These are phyloP conservation scores for Cryptococcus neoformans DNA, from an alignment of 1,284 basidiomycete genomes.

Conservation along the genomic window DNA sequence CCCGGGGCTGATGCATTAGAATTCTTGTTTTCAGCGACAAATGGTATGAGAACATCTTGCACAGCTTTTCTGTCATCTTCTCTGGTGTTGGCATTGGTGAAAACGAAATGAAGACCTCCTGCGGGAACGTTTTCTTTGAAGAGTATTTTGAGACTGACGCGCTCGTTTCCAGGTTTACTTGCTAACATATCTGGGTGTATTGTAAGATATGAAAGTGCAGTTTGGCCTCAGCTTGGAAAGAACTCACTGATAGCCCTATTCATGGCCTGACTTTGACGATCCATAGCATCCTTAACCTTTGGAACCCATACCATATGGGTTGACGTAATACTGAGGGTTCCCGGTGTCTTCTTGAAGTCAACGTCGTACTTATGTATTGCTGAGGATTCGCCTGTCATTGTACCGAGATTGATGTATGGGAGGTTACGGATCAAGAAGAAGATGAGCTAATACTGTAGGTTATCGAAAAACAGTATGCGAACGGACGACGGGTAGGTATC, in stretches of 20 bases:
- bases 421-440: background rate
- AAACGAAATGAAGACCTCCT: conserved; percentile 45
- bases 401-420: background rate
- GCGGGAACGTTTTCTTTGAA: conserved; percentile 46
- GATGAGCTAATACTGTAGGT: background rate
- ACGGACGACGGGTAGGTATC: too few relatives aligned
- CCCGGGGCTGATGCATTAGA: conserved; percentile 7
- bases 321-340: conserved; percentile 39
- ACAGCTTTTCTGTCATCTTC: conserved; percentile 38
- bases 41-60: conserved; percentile 44
- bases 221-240: background rate
- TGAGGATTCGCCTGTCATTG: conserved; percentile 15
- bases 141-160: conserved; percentile 39
- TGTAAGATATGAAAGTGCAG: background rate
- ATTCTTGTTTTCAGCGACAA: conserved; percentile 39
- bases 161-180: conserved; percentile 38
- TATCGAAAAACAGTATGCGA: too few relatives aligned
- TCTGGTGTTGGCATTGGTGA: conserved; percentile 26
- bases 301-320: conserved; percentile 45
- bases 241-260: conserved; percentile 37
- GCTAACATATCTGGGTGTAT: conserved; percentile 42
- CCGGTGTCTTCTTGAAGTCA: conserved; percentile 44
- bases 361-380: conserved; percentile 27
- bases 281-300: conserved; percentile 31
- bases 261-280: conserved; percentile 44